A percentile compares a stretch with the other conserved stretches of the same genome.
phyloP scores from a whole-genome alignment of 805 yeast species.

The Lipomyces anomalus region DNA sequence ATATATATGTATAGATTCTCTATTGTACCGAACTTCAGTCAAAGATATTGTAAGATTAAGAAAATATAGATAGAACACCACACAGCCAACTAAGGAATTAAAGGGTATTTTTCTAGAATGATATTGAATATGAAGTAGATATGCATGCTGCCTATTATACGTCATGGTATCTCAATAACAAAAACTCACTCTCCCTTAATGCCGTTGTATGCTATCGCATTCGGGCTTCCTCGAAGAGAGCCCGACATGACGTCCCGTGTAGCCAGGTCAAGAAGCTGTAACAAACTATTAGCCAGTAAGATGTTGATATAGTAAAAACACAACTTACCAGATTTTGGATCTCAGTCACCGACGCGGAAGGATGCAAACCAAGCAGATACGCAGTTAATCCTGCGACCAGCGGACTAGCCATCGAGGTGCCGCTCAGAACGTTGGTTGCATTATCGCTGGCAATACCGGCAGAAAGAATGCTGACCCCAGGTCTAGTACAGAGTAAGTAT shows the following conservation, averaged over 20 bases:
- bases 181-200: neutral
- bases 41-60: too few species aligned
- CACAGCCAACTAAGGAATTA: too few species aligned
- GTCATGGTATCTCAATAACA: neutral
- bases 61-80: too few species aligned
- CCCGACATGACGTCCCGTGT: neutral
- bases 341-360: conserved; percentile 16
- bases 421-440: conserved; percentile 32
- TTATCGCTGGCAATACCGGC: conserved; percentile 28
- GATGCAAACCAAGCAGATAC: conserved; percentile 37
- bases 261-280: neutral
- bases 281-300: too few species aligned
- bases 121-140: too few species aligned
- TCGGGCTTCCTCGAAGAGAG: conserved; percentile 1
- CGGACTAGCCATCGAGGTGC: conserved; percentile 98
- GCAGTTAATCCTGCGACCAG: conserved; percentile 88
- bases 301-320: conserved; percentile 12
- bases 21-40: neutral
- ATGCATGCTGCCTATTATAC: too few species aligned
- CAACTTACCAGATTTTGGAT: conserved; percentile 25
- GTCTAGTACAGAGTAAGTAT: conserved; percentile 43
- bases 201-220: conserved; percentile 6
- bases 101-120: too few species aligned
- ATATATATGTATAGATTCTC: too few species aligned
- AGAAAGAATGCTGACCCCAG: conserved; percentile 72